Conservation (phyloP, 2,329 filamentous ascomycete species). For the Fusarium marasasianum region DNA sequence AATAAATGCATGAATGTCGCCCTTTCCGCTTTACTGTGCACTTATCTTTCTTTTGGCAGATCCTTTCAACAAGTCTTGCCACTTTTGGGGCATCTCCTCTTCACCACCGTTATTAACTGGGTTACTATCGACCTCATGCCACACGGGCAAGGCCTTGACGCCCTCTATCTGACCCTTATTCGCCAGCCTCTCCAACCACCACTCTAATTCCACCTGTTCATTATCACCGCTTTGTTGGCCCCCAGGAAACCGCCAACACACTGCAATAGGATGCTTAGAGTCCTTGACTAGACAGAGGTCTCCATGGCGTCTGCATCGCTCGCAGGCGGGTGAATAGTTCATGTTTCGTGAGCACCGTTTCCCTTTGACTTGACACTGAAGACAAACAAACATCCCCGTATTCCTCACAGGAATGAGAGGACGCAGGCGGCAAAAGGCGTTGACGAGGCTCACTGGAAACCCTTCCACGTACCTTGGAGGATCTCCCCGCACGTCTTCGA, state of each 20-base stretch:
- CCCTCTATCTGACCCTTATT: not conserved
- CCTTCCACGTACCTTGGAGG: conserved; percentile 44
- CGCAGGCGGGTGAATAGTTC: conserved; percentile 12
- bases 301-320: conserved; percentile 39
- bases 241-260: conserved; percentile 1
- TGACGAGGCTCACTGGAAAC: conserved; percentile 33
- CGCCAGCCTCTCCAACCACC: conserved; percentile 9
- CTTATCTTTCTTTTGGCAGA: not conserved
- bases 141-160: conserved; percentile 16
- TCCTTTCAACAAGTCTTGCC: conserved; percentile 25
- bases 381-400: conserved; percentile 23
- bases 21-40: not conserved
- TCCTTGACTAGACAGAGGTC: conserved; percentile 49
- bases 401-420: not conserved
- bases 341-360: conserved; percentile 40
- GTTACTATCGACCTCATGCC: conserved; percentile 22
- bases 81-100: conserved; percentile 6
- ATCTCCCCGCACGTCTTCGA: not conserved
- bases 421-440: conserved; percentile 24
- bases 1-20: not conserved
- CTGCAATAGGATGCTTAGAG: conserved; percentile 62
- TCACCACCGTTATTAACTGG: not conserved
- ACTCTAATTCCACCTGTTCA: not conserved
- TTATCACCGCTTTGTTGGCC: not conserved
- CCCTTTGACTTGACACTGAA: conserved; percentile 36